These are phyloP conservation scores for Plantago lanceolata DNA, from an alignment of 305 asterid genomes.

Conservation along the genomic window DNA sequence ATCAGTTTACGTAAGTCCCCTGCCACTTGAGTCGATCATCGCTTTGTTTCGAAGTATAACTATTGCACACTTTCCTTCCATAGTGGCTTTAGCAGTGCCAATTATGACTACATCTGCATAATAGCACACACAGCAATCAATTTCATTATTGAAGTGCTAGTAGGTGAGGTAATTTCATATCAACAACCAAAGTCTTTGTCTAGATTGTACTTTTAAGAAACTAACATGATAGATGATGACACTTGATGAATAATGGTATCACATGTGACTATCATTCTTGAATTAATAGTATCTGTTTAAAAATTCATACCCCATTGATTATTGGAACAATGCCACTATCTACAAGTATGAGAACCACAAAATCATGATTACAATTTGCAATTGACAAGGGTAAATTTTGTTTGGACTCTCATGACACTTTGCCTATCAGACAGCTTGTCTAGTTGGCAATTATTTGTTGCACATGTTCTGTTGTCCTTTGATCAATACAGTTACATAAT, in stretches of 20 bases:
- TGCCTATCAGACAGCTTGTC: constrained; percentile 6
- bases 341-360: constrained; percentile 18
- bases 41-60: too few species aligned
- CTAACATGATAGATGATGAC: neutral
- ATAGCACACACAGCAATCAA: too few species aligned
- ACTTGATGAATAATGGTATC: constrained; percentile 34
- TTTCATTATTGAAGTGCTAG: too few species aligned
- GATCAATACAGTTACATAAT: constrained; percentile 36
- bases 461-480: constrained; percentile 55
- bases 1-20: too few species aligned
- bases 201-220: constrained; percentile 13
- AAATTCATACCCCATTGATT: constrained; percentile 3
- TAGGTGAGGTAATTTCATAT: too few species aligned
- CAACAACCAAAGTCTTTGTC: constrained; percentile 9
- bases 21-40: too few species aligned
- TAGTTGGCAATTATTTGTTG: constrained; percentile 45
- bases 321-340: constrained; percentile 2
- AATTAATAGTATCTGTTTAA: constrained; percentile 15
- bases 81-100: too few species aligned
- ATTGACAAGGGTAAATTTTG: constrained; percentile 9
- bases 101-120: too few species aligned
- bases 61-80: too few species aligned
- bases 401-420: constrained; percentile 21
- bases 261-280: constrained; percentile 43
- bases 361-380: constrained; percentile 18